Evolutionary conservation across 305 asterid species (phyloP).

Genomic region (Fraxinus velutina): DNA sequence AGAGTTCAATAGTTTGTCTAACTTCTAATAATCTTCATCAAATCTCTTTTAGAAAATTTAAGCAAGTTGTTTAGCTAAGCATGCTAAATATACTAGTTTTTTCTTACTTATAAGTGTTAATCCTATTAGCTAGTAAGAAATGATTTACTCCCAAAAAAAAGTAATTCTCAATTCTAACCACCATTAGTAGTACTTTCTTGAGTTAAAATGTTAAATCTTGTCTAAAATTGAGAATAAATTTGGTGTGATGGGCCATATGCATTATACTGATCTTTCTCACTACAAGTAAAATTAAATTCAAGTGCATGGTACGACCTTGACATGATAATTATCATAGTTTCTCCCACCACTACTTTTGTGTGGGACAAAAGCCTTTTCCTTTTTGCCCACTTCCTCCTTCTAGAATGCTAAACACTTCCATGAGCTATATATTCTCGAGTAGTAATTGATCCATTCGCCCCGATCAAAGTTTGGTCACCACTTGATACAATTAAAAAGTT

Average conservation of each 20-base stretch:
- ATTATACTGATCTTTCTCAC: not conserved
- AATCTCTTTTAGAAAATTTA: too few species aligned
- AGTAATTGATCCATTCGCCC: not conserved
- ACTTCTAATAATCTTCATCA: too few species aligned
- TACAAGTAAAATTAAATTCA: not conserved
- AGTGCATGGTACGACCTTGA: not conserved
- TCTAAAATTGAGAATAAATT: too few species aligned
- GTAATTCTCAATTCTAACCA: too few species aligned
- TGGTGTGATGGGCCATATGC: not conserved
- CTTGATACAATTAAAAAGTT: not conserved
- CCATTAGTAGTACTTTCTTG: too few species aligned
- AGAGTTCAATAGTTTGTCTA: too few species aligned
- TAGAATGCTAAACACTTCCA: not conserved
- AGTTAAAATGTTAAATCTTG: too few species aligned
- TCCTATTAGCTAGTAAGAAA: too few species aligned
- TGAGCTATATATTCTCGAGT: not conserved
- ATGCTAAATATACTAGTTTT: too few species aligned
- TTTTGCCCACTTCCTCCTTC: not conserved
- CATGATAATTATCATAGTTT: not conserved
- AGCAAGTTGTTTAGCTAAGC: too few species aligned
- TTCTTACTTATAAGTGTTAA: too few species aligned
- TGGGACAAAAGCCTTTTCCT: not conserved
- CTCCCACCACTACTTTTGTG: not conserved
- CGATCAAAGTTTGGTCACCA: not conserved
- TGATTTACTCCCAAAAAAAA: too few species aligned